These are phyloP conservation scores for Talaromyces liani DNA, from an alignment of 495 filamentous ascomycete genomes.

Conservation along the genomic window DNA sequence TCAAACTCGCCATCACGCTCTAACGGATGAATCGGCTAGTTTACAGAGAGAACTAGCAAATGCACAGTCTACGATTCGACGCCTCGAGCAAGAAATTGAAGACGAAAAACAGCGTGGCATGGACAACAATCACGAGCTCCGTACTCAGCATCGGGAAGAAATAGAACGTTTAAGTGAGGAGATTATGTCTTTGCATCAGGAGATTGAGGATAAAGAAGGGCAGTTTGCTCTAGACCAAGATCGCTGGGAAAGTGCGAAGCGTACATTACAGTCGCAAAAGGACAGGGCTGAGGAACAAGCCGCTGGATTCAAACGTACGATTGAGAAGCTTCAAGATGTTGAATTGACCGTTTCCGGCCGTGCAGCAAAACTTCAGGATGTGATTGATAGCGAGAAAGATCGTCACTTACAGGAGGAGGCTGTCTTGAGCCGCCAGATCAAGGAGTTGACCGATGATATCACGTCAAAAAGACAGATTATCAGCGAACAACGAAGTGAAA, in stretches of 20 bases:
- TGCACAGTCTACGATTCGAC: conserved; percentile 45
- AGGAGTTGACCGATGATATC: conserved; percentile 51
- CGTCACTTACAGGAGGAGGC: conserved; percentile 49
- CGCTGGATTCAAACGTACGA: conserved; percentile 60
- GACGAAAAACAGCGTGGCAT: conserved; percentile 52
- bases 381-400: conserved; percentile 51
- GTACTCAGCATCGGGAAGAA: conserved; percentile 54
- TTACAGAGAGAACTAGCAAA: conserved; percentile 57
- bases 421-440: conserved; percentile 46
- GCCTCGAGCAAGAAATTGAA: conserved; percentile 51
- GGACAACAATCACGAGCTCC: conserved; percentile 49
- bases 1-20: conserved; percentile 59
- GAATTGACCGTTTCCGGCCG: conserved; percentile 60
- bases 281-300: conserved; percentile 63
- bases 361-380: conserved; percentile 57
- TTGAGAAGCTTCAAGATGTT: conserved; percentile 60
- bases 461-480: conserved; percentile 44
- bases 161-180: conserved; percentile 57
- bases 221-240: conserved; percentile 62
- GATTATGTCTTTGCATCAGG: conserved; percentile 59
- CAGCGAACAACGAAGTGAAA: conserved; percentile 49
- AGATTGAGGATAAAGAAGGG: conserved; percentile 68
- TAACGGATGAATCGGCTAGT: conserved; percentile 59
- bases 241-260: conserved; percentile 61
- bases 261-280: conserved; percentile 56